Evolutionary conservation across 2,329 filamentous ascomycete species (phyloP), one percentile per base, ranked within the genome.

Genomic region (Exserohilum rostratum): DNA sequence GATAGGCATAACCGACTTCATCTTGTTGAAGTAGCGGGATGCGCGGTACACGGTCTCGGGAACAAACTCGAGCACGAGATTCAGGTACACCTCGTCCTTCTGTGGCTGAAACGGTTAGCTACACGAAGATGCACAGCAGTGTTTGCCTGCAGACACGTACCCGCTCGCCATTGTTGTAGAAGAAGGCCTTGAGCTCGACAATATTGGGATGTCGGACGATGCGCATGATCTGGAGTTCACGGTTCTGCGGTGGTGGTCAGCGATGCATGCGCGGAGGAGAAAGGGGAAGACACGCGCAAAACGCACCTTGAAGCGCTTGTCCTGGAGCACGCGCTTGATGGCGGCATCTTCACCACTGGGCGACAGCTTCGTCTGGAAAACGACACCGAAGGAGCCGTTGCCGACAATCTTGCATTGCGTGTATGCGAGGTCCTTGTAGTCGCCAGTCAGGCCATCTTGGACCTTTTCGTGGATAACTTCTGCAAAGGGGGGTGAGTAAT

Each of bases 341-440:
- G 95, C 95, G 49, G 95, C 95, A 80, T 99, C 95, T 78, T 99
- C 95, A 62, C 93, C 93, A 61, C 90, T 95, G n/a, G 95, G 95
- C 58, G 93, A 93, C 70, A 99, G 85, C 82, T 98, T 98, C 53
- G 95, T 99, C 82, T 99, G 95, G 78, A 99, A 99, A 63, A 99
- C 95, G 46, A 99, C 93, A 64, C 95, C 95, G 69, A 99, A 99
- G 31, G 93, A 98, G 66, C 95, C 95, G 80, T 99, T 99, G 76
- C 95, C 95, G 44, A 99, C 95, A 71, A 99, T 98, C 82, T 99
- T 99, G 83, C 93, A 98, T 77, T 98, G 95, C 52, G 95, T 98
- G 79, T 99, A 99, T 77, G 96, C 91, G 80, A 99, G 87, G 72
- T 99, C 95, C 77, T 91, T 89, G 70, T 92, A 96, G 78, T 99